Percentiles rank a stretch among this genome's conserved stretches.
Evolutionary conservation across 441 rosid species (phyloP).

Genomic region (Eutrema salsugineum): DNA sequence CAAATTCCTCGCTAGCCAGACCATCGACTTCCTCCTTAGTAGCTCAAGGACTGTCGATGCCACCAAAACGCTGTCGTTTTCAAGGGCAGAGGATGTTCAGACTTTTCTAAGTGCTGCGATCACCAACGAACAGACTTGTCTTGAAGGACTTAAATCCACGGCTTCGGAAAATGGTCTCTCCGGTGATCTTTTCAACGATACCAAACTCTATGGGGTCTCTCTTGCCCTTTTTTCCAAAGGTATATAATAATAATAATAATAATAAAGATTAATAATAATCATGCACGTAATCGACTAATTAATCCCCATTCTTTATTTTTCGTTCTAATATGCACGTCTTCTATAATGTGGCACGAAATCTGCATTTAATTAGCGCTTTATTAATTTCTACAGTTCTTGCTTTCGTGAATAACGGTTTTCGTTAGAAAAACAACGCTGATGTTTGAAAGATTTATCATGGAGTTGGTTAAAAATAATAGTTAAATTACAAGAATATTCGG

Average conservation of each 20-base stretch:
- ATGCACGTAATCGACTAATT: conserved; percentile 21
- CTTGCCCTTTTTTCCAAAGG: conserved; percentile 70
- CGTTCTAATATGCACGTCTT: conserved; percentile 3
- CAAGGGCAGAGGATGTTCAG: conserved; percentile 57
- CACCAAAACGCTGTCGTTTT: conserved; percentile 34
- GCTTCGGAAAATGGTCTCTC: conserved; percentile 45
- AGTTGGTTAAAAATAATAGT: neutral
- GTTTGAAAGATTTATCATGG: neutral
- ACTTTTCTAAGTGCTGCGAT: conserved; percentile 55
- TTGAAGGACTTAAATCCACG: conserved; percentile 58
- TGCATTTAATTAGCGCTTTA: neutral
- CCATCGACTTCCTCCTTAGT: conserved; percentile 48
- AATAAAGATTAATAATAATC: neutral
- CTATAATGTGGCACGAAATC: neutral
- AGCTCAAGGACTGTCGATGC: conserved; percentile 43
- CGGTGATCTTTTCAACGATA: conserved; percentile 56
- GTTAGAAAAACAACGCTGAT: neutral
- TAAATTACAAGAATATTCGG: neutral
- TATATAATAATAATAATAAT: no score
- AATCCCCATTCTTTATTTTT: neutral
- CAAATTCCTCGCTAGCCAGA: conserved; percentile 46
- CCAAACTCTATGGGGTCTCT: conserved; percentile 80
- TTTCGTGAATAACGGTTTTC: neutral
- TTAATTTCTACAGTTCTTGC: neutral
- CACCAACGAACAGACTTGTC: conserved; percentile 56